These are phyloP conservation scores for Chrysopogon serrulatus DNA, from an alignment of 176 grass and related monocot species.

Conservation along the genomic window DNA sequence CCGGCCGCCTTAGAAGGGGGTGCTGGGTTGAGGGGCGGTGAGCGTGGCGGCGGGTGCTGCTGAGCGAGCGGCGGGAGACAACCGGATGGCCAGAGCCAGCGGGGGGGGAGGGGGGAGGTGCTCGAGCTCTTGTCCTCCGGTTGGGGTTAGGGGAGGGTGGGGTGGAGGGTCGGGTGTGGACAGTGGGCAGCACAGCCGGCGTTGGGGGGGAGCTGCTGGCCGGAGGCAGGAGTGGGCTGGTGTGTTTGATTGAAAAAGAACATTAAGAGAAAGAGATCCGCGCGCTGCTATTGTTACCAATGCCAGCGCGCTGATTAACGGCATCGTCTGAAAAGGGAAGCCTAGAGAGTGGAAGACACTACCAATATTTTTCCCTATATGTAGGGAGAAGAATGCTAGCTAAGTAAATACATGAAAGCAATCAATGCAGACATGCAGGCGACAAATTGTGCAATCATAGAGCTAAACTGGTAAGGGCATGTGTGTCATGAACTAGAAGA, in stretches of 20 bases:
- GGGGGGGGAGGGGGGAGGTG: fast-evolving
- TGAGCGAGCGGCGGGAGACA: neutral
- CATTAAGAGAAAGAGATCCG: neutral
- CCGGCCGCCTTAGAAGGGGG: neutral
- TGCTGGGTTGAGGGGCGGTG: neutral
- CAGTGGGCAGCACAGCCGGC: neutral
- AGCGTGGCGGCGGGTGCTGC: neutral
- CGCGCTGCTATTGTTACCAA: neutral
- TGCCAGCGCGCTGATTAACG: neutral
- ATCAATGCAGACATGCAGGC: neutral
- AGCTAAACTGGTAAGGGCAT: neutral
- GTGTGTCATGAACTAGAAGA: neutral
- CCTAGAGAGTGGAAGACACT: neutral
- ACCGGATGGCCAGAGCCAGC: neutral
- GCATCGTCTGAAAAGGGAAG: neutral
- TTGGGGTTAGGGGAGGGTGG: neutral
- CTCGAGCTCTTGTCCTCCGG: neutral
- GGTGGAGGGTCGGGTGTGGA: neutral
- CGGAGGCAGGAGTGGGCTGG: neutral
- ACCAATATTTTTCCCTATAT: neutral
- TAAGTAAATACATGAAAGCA: neutral
- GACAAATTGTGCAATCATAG: neutral
- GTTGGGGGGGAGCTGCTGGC: neutral
- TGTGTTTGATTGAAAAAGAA: neutral
- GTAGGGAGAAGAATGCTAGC: neutral